Percentiles rank a stretch among this genome's conserved stretches.
Evolutionary conservation across 176 grass and related monocot genomes (phyloP).

Genomic region (Hordeum vulgare): MorexV3_pseudomolecules_assembly NC_058522.1:447753769-447754268

Average conservation of each 20-base stretch:
- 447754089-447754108: no score
- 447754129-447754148: constrained; percentile 37
- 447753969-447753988: background rate
- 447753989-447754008: constrained; percentile 26
- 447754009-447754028: constrained; percentile 11
- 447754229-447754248: constrained; percentile 92
- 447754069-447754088: background rate
- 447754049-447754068: background rate
- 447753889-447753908: background rate
- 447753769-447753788: background rate
- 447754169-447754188: constrained; percentile 51
- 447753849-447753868: background rate
- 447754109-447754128: constrained; percentile 44
- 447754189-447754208: background rate
- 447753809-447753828: background rate
- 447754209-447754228: background rate
- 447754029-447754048: background rate
- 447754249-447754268: constrained; percentile 91
- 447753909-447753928: background rate
- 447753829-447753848: background rate
- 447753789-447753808: background rate
- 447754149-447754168: constrained; percentile 77
- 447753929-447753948: constrained; percentile 2
- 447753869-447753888: no score
- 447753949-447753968: constrained; percentile 29